These are phyloP conservation scores for Phytophthora sp. DNA, from an alignment of 352 stramenopile species.

Conservation along the genomic window DNA sequence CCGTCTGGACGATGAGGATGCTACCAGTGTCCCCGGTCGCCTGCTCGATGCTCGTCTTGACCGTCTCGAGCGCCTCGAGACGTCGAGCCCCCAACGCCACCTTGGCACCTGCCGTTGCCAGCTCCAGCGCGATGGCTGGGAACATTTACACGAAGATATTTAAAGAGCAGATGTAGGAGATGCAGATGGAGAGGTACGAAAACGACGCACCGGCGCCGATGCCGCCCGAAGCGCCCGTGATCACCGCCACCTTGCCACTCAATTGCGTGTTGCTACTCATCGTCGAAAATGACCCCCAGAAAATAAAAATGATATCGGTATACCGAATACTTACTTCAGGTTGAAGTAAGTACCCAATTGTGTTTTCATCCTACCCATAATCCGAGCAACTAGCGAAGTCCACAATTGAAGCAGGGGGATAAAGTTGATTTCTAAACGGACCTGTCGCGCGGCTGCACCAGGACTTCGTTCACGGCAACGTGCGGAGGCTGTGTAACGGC, in stretches of 20 bases:
- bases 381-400: too few relatives aligned
- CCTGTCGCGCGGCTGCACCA: conserved; percentile 90
- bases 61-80: conserved; percentile 59
- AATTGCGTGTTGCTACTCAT: conserved; percentile 50
- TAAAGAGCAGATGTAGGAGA: background rate
- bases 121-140: conserved; percentile 67
- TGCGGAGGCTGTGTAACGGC: conserved; percentile 86
- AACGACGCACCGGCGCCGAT: conserved; percentile 69
- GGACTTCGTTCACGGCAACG: conserved; percentile 89
- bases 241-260: conserved; percentile 79
- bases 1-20: conserved; percentile 56
- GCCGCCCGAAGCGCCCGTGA: conserved; percentile 89
- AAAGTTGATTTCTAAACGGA: conserved; percentile 57
- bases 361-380: too few relatives aligned
- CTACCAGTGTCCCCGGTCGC: conserved; percentile 29
- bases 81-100: conserved; percentile 86
- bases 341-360: too few relatives aligned
- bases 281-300: conserved; percentile 10
- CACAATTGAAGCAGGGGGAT: too few relatives aligned
- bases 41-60: conserved; percentile 43
- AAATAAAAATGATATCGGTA: background rate
- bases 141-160: conserved; percentile 2
- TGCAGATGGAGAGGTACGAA: background rate
- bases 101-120: conserved; percentile 77
- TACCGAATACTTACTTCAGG: too few relatives aligned